Evolutionary conservation across 176 grass and related monocot genomes (phyloP), one percentile per base, ranked within the genome.

Genomic region (Rhynchospora tenuis): DNA sequence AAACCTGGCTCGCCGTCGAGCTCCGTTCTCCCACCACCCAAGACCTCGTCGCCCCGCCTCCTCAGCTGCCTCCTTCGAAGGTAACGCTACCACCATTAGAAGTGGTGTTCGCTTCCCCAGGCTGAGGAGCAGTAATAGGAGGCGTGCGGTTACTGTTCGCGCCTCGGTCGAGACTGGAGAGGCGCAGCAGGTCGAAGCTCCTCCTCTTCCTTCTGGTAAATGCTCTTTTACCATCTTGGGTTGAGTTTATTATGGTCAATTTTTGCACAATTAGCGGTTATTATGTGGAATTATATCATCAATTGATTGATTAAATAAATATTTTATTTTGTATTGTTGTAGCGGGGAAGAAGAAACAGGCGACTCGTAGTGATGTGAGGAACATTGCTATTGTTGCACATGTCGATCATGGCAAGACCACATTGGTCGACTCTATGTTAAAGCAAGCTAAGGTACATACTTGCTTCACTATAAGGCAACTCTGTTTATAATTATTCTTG

Each of bases 311-410:
- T 58, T 7, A 0, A 31, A 52, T 78, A 0, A 26, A 76, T 79
- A 23, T 38, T 14, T 28, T 26, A 44, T 56, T 45, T 43, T 5
- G 20, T 62, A 72, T 76, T 19, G 62, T 78, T 83, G 9, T 66
- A 91, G 90, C 46, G 44, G 89, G 72, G 50, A 94, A 85, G 78
- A 93, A 83, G 86, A 73, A 50, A 78, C 73, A 83, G 88, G 52
- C 82, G 28, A 95, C 95, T 48, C 90, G 95, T 90, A 98, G 92
- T 84, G 95, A 98, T 86, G 95, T 98, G 59, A 84, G 95, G 31
- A 98, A 98, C 82, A 91, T 98, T 72, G 95, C 95, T 14, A 98
- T 98, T 82, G 89, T 98, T 89, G 95, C 95, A 84, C 95, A 98
- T 85, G 95, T 98, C 9, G 95, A 98, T 87, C 95, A 98, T 64